A percentile compares a stretch with the other conserved stretches of the same genome.
Conservation (phyloP, 1,284 basidiomycete species). For the Thelephora terrestris region DNA sequence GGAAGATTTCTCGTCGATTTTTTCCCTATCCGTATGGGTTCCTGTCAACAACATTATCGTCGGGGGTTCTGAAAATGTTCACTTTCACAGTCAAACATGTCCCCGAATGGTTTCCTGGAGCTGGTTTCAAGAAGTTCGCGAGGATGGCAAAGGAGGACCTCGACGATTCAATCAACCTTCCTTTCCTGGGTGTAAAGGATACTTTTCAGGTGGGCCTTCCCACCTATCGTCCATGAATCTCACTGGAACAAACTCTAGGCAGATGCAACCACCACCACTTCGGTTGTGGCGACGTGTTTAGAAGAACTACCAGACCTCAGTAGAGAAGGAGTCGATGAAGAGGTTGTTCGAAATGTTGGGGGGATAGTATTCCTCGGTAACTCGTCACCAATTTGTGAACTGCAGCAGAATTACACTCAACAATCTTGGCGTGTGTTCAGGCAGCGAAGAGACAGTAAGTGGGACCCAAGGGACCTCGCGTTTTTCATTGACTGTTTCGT, state of each 20-base stretch:
- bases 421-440: too few species aligned
- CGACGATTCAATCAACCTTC: background rate
- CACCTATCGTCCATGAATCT: background rate
- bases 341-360: background rate
- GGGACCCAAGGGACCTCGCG: background rate
- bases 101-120: background rate
- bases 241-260: background rate
- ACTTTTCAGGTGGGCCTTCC: background rate
- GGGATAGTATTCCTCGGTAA: background rate
- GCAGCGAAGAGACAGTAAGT: too few species aligned
- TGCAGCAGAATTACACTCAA: too few species aligned
- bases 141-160: background rate
- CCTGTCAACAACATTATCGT: background rate
- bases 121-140: background rate
- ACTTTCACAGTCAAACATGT: background rate
- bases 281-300: background rate
- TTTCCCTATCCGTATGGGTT: background rate
- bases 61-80: background rate
- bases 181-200: background rate
- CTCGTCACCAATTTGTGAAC: background rate
- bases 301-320: background rate
- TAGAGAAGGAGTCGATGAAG: background rate
- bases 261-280: background rate
- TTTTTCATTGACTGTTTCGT: background rate
- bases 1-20: slow-evolving; percentile 15